Conservation (phyloP, 2,329 filamentous ascomycete genomes). For the Basipetospora chlamydospora region DNA sequence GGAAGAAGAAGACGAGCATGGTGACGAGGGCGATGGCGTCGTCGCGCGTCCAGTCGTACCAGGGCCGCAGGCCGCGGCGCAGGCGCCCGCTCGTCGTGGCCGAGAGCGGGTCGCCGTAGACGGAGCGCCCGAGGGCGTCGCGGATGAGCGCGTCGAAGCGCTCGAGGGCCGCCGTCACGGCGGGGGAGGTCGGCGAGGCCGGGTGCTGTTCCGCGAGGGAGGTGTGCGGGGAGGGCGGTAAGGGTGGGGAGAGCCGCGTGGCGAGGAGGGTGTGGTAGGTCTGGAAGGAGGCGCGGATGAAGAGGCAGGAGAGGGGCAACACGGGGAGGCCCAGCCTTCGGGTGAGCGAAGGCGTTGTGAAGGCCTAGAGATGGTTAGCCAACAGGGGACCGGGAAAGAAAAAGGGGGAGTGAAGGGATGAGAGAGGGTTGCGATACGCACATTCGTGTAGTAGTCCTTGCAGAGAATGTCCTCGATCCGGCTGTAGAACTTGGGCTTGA, state of each 20-base stretch:
- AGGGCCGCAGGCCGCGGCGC: constrained; percentile 24
- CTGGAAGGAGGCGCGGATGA: constrained; percentile 86
- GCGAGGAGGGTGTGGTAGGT: constrained; percentile 98
- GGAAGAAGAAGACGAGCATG: constrained; percentile 76
- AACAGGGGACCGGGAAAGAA: constrained; percentile 4
- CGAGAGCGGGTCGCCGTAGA: constrained; percentile 37
- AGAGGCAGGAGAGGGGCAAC: constrained; percentile 83
- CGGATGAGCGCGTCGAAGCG: constrained; percentile 65
- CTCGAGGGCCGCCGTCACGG: constrained; percentile 62
- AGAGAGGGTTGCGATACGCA: constrained; percentile 22
- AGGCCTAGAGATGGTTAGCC: constrained; percentile 42
- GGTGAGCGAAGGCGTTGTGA: constrained; percentile 78
- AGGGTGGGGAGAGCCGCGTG: constrained; percentile 64
- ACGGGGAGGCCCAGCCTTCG: constrained; percentile 81
- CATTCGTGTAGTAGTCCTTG: constrained; percentile 96
- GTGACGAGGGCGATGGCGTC: constrained; percentile 62
- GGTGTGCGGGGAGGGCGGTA: constrained; percentile 49
- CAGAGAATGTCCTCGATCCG: constrained; percentile 85
- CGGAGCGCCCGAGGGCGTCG: constrained; percentile 59
- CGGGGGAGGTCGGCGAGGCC: constrained; percentile 53
- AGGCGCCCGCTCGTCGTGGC: too few relatives aligned
- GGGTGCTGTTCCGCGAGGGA: constrained; percentile 50
- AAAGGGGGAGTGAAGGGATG: constrained; percentile 1
- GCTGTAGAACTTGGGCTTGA: constrained; percentile 77
- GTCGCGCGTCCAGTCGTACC: constrained; percentile 49